Evolutionary conservation across 176 grass and related monocot species (phyloP), one percentile per base, ranked within the genome.

Genomic region (maize (Zea mays)): DNA sequence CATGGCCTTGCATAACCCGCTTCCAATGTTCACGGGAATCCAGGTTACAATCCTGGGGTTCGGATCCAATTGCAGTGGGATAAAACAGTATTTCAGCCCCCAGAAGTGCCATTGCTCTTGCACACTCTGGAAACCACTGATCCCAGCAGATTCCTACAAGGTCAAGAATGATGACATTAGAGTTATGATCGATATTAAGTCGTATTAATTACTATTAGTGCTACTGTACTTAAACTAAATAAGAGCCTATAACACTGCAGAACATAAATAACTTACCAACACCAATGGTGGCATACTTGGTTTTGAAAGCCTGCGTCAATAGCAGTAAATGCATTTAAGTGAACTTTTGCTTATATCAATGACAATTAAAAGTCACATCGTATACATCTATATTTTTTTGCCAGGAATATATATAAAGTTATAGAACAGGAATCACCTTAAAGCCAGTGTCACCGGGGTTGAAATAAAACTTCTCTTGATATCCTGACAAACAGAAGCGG

Each of bases 391-490:
- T 33, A 48, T 50, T 36, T 71, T 71, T 71, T 34, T 51, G 12
- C 5, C 14, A 72, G 48, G 48, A 39, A 54, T 36, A 71, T 17
- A 72, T 2, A 52, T 7, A 5, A 82, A 81, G 75, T 46, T 69
- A 5, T 62, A 87, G 15, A 36, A 10, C 0, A 62, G 20, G 20
- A 11, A 84, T 80, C 52, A 97, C 96, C 92, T 88, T 99, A 75
- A 99, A 99, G 56, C 96, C 92, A 10, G 92, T 95, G 71, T 95
- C 96, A 38, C 96, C 96, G 0, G 90, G 90, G 68, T 95, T 99
- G 81, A 95, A 99, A 81, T 99, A 99, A 56, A 82, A 99, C 57
- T 99, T 99, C 65, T 99, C 96, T 89, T 99, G 85, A 81, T 99
- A 95, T 38, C 96, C 96, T 99, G 68, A 20, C 69, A 89, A 82